Base-by-base conservation (phyloP, 2,329 filamentous ascomycete genomes). In the Claviceps humidiphila region DNA sequence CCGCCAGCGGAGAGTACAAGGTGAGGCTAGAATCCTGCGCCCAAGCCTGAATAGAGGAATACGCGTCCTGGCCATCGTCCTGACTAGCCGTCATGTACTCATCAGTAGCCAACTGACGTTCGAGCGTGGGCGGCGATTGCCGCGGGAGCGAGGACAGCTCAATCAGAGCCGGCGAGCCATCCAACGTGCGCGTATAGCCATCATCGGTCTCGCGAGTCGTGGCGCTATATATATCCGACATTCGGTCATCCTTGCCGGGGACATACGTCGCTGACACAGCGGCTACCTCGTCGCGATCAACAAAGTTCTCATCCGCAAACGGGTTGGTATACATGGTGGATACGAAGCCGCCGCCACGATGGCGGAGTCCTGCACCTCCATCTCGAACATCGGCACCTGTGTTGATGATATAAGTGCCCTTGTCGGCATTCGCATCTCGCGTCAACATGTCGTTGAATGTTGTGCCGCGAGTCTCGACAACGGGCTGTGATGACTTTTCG, bases 11-110 rank as follows among this genome's bases (percentile, higher is more conserved):
- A 5, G 79, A 82, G 69, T 82, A 82, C 59, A 82, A 82, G 59
- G 73, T 72, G 9, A 69, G 65, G 60, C 68, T 68, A 4, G 75
- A 76, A 53, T 72, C 68, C 57, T 80, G 74, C 1, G 80, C 80
- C 80, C 81, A 84, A 0, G 80, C 81, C 60, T 84, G 78, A 57
- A 84, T 83, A 1, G 78, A 80, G 46, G 75, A 74, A 60, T 76
- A 82, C 1, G 76, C 73, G 14, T 75, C 72, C 14, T 69, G 62
- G 20, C 63, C 64, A 52, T 73, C 67, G 3, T 74, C 69, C 57
- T 76, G 71, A 43, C 74, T 71, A 8, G 75, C 73, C 0, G 76
- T 75, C 68, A 77, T 73, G 64, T 70, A 78, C 58, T 78, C 75
- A 54, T 77, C 68, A 6, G 68, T 63, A 5, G 56, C 58, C 6